phyloP scores from a whole-genome alignment of 140 eudicot genomes.

The Flaveria floridana region DNA sequence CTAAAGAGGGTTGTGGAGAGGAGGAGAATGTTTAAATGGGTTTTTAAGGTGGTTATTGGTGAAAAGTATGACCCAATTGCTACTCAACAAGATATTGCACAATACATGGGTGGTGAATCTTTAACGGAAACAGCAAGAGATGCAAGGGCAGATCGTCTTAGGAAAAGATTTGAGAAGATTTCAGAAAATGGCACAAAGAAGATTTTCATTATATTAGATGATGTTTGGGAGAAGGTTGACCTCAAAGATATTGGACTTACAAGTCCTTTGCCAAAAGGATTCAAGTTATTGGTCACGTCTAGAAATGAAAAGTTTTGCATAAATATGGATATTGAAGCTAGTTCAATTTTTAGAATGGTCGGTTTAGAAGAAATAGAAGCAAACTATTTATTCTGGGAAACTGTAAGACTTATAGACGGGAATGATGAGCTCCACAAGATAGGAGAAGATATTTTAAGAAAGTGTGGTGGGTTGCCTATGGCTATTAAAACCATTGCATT shows the following conservation, averaged over 20 bases:
- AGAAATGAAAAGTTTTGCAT: neutral
- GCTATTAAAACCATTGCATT: constrained; percentile 10
- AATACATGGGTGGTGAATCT: neutral
- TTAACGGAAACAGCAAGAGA: neutral
- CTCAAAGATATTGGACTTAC: neutral
- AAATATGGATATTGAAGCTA: neutral
- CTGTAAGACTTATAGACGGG: too few species aligned
- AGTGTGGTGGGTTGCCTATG: neutral
- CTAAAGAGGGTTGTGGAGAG: neutral
- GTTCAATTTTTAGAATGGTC: neutral
- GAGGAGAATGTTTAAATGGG: neutral
- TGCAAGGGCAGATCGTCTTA: neutral
- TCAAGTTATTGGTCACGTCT: constrained; percentile 15
- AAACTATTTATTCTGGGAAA: neutral
- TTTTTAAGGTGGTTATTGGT: neutral
- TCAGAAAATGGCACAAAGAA: neutral
- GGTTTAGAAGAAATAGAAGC: neutral
- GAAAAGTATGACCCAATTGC: neutral
- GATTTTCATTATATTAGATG: neutral
- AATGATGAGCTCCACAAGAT: neutral
- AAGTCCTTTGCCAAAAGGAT: neutral
- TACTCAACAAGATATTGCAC: neutral
- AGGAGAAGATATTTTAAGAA: neutral
- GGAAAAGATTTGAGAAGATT: neutral
- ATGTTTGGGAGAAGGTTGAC: neutral